Evolutionary conservation across 805 yeast species (phyloP).

Genomic region (Candida ipomoeae): DNA sequence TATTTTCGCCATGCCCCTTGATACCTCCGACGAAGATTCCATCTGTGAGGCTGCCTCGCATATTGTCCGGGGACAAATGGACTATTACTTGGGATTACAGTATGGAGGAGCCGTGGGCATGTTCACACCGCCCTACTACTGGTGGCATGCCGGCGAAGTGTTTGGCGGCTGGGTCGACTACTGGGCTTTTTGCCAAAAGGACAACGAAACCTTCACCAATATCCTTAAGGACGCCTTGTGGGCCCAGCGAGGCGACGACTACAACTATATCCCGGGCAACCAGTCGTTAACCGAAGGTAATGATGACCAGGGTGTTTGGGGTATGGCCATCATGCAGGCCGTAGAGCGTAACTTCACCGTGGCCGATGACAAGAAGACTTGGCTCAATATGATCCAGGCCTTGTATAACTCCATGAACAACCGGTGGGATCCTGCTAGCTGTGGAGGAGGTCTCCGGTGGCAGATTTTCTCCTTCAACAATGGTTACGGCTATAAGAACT

Average conservation of each 20-base stretch:
- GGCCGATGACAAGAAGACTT: constrained; percentile 29
- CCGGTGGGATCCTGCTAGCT: constrained; percentile 37
- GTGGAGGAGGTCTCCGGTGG: constrained; percentile 46
- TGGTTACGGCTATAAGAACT: constrained; percentile 44
- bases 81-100: constrained; percentile 41
- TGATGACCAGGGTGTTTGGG: constrained; percentile 55
- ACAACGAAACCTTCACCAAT: constrained; percentile 28
- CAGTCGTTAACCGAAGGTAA: constrained; percentile 47
- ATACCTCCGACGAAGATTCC: constrained; percentile 32
- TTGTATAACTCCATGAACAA: constrained; percentile 44
- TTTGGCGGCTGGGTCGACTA: constrained; percentile 46
- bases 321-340: constrained; percentile 44
- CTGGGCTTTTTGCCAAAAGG: constrained; percentile 34
- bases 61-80: constrained; percentile 38
- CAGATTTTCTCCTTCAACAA: constrained; percentile 47
- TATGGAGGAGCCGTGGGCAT: constrained; percentile 46
- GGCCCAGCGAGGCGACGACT: constrained; percentile 40
- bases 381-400: constrained; percentile 42
- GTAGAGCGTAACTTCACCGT: constrained; percentile 38
- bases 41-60: constrained; percentile 38
- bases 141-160: constrained; percentile 54
- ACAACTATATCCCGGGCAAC: constrained; percentile 42
- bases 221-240: constrained; percentile 37
- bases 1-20: constrained; percentile 24
- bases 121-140: constrained; percentile 44